Evolutionary conservation across 2,329 filamentous ascomycete genomes (phyloP).

Genomic region (Dactylellina haptotyla): DNA sequence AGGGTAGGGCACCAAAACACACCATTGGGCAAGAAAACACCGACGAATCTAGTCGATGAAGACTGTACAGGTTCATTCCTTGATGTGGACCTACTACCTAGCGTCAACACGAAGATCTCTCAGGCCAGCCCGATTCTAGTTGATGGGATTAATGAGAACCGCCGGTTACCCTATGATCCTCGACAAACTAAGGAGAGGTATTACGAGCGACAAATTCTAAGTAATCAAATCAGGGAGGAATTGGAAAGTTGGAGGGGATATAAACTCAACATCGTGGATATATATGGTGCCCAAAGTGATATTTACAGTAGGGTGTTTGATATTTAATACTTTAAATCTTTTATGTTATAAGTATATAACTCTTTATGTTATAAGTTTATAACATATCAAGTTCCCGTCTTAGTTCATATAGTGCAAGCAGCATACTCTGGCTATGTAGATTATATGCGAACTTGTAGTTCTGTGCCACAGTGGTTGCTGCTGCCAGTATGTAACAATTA

Average conservation of each 20-base stretch:
- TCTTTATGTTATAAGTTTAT: constrained; percentile 14
- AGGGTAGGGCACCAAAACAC: neutral
- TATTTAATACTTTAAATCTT: constrained; percentile 16
- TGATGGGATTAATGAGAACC: neutral
- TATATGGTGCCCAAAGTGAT: constrained; percentile 31
- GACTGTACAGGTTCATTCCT: neutral
- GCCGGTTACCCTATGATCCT: neutral
- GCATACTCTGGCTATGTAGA: too few species aligned
- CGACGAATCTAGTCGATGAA: neutral
- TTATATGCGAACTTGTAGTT: too few species aligned
- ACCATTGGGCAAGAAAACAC: neutral
- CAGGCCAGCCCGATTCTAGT: neutral
- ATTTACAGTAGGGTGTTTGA: constrained; percentile 37
- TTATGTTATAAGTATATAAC: neutral
- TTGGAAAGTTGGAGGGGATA: constrained; percentile 39
- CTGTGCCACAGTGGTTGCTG: too few species aligned
- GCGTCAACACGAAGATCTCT: neutral
- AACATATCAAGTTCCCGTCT: neutral
- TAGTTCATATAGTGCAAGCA: neutral
- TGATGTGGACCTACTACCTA: neutral
- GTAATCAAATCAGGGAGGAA: constrained; percentile 19
- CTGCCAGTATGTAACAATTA: too few species aligned
- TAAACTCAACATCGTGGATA: constrained; percentile 13
- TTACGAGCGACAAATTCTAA: neutral
- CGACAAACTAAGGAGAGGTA: neutral